Base-by-base conservation (phyloP, 176 grass and related monocot species). In the Triticum timopheevii region DNA sequence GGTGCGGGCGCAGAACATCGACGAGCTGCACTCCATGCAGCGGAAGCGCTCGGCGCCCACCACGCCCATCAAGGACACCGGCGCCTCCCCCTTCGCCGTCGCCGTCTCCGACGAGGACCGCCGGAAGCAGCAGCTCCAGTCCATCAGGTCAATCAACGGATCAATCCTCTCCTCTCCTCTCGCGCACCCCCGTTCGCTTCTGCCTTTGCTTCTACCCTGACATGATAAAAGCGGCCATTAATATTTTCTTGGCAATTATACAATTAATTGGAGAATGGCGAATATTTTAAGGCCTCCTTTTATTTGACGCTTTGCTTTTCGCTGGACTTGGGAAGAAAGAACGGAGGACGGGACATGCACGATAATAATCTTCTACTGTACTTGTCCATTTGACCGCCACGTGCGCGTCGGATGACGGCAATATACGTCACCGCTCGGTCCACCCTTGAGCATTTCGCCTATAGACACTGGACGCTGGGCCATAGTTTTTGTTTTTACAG, bases 21-120 rank as follows among this genome's bases (percentile, higher is more conserved):
- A 96, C 88, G 94, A 99, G 90, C 89, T 99, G 71, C 95, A 98
- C 95, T 95, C 95, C 35, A 83, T 94, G 89, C 94, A 94, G 93
- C 80, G 88, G 68, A 94, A 92, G 87, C 82, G 90, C 24, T 94
- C 93, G 58, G 90, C 90, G 82, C 93, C 93, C 59, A 94, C 87
- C 90, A 94, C 93, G 77, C 93, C 93, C 61, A 94, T 92, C 90
- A 92, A 90, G 82, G 87, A 85, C 28, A 79, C 74, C 61, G 77
- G 71, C 69, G 28, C 86, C 81, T 71, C 82, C 13, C 3, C 90
- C 71, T 88, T 88, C 82, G 93, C 87, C 73, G 82, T 78, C 61
- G 76, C 74, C 61, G 61, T 94, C 90, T 88, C 82, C 74, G 93
- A 94, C 67, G 93, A 94, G 78, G 87, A 92, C 50, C 85, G 93